Evolutionary conservation across 1,139 yeast genomes (phyloP), one percentile per base, ranked within the genome.

Genomic region (Protomyces lactucae-debilis): DNA sequence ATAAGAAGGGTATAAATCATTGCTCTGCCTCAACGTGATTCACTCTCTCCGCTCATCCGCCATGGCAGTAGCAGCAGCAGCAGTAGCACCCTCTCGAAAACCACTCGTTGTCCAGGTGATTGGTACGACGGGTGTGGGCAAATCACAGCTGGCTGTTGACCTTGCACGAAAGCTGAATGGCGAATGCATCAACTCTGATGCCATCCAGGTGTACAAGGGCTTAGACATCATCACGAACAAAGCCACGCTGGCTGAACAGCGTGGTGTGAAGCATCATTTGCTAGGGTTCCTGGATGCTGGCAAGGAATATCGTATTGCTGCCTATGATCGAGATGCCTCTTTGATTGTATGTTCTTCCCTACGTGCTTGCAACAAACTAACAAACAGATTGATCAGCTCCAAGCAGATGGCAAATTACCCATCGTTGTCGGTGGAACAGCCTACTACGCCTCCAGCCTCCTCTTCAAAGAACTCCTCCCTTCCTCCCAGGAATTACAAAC

Each of bases 41-140:
- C 32, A 28, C 6, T 28, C 32, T 28, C 32, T 28, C 32, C 32
- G 32, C 9, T 28, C 32, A 28, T 28, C 32, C 32, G 32, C 32
- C 32, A 28, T 28, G 32, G 32, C 8, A 28, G 32, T 6, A 28
- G 32, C 32, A 28, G 32, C 43, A 37, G 43, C 48, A 3, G 12
- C 23, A 21, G 23, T 21, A 21, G 18, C 18, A 18, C 3, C 23
- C 23, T 21, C 4, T 18, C 48, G 25, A n/a, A 16, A 43, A 10
- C 48, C 48, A n/a, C 21, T 16, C 16, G 63, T 89, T 10, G 80
- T 88, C 37, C 84, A 89, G 36, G 84, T 89, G n/a, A 88, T 89
- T 6, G 99, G 99, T 0, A 92, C 97, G 46, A 93, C 99, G 0
- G 99, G 99, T 0, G 98, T 91, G n/a, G 99, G 99, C 0, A 93